Percentiles rank a stretch among this genome's conserved stretches.
These are phyloP conservation scores for Vitis hybrid DNA, from an alignment of 177 flowering plant genomes.

Conservation along the genomic window DNA sequence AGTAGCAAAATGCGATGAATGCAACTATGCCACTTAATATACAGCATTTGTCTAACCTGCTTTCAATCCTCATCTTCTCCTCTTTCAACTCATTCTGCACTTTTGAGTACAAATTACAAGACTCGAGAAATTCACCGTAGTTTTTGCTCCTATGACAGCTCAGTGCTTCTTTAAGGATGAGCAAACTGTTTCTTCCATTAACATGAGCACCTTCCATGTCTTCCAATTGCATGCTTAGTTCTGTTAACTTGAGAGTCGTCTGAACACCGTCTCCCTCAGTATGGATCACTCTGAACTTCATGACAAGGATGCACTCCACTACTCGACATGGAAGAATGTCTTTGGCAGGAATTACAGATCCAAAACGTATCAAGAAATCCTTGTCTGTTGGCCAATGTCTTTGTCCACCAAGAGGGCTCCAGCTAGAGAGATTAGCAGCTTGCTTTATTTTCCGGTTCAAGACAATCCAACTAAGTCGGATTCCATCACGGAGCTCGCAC, in stretches of 20 bases:
- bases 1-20: conserved; percentile 64
- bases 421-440: conserved; percentile 87
- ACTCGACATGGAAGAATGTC: conserved; percentile 85
- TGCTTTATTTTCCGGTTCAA: conserved; percentile 72
- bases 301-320: conserved; percentile 71
- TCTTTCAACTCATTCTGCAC: conserved; percentile 76
- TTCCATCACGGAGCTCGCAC: conserved; percentile 73
- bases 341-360: conserved; percentile 88
- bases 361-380: conserved; percentile 80
- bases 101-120: conserved; percentile 70
- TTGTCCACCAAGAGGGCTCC: conserved; percentile 85
- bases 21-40: conserved; percentile 77
- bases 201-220: conserved; percentile 92
- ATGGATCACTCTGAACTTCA: conserved; percentile 58
- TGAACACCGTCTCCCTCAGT: conserved; percentile 40
- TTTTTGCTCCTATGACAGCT: conserved; percentile 78
- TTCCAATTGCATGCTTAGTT: conserved; percentile 86
- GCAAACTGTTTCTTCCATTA: conserved; percentile 84
- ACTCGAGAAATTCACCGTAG: conserved; percentile 74
- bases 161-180: conserved; percentile 74
- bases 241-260: conserved; percentile 64
- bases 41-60: conserved; percentile 67
- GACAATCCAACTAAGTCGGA: conserved; percentile 85
- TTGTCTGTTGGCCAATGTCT: conserved; percentile 93
- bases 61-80: conserved; percentile 87